phyloP scores from a whole-genome alignment of 2,329 filamentous ascomycete species.

The Ophioceras dolichostomum region DNA sequence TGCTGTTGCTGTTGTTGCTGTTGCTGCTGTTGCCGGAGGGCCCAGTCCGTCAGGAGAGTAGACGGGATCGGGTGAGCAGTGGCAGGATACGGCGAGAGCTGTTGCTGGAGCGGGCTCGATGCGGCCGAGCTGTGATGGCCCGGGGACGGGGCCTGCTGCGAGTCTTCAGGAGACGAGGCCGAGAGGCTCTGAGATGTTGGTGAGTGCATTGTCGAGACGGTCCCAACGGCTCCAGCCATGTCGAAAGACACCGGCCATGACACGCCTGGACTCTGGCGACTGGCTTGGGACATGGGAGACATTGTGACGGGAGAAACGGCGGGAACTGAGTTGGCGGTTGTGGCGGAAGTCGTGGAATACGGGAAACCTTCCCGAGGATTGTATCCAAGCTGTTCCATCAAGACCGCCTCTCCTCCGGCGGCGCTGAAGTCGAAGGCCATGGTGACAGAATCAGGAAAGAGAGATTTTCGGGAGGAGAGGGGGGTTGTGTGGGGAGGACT shows the following conservation, averaged over 20 bases:
- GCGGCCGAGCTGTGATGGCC: conserved; percentile 32
- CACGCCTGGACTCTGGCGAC: conserved; percentile 23
- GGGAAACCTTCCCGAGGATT: conserved; percentile 46
- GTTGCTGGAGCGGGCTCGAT: conserved; percentile 41
- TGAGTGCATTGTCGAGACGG: conserved; percentile 20
- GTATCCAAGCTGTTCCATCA: conserved; percentile 47
- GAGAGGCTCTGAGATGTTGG: conserved; percentile 28
- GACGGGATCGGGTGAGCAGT: conserved; percentile 35
- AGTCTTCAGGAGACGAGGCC: conserved; percentile 39
- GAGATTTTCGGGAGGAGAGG: conserved; percentile 12
- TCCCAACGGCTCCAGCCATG: conserved; percentile 21
- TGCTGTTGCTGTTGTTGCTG: conserved; percentile 18
- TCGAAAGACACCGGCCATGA: conserved; percentile 41
- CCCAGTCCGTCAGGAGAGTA: conserved; percentile 50
- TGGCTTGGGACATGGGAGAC: conserved; percentile 24
- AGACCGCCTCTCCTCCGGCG: conserved; percentile 40
- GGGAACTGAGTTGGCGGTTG: conserved; percentile 20
- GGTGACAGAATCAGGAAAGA: conserved; percentile 21
- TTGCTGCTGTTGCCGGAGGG: conserved; percentile 42
- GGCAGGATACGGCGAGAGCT: conserved; percentile 42
- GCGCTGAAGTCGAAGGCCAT: conserved; percentile 51
- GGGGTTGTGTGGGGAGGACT: conserved; percentile 19
- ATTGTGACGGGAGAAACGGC: conserved; percentile 21
- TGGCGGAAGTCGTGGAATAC: conserved; percentile 28
- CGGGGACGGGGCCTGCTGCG: conserved; percentile 33